A percentile compares a stretch with the other conserved stretches of the same genome.
phyloP scores from a whole-genome alignment of 2,329 filamentous ascomycete species.

The Pseudovirgaria hyperparasitica region DNA sequence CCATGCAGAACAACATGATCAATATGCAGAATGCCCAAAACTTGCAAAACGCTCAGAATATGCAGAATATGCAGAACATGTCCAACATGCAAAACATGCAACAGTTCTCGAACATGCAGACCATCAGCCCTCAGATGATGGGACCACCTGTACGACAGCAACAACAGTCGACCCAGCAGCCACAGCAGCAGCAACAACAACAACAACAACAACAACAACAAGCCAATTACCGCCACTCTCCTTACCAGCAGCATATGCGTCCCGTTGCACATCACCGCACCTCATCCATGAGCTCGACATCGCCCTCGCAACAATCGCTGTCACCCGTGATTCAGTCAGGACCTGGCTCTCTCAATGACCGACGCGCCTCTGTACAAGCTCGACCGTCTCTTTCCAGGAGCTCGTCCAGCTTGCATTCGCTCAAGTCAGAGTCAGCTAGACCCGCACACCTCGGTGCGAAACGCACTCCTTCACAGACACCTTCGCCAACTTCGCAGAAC shows the following conservation, averaged over 20 bases:
- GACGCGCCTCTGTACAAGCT: conserved; percentile 1
- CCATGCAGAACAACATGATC: no score
- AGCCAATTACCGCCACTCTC: conserved; percentile 8
- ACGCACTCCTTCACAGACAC: conserved; percentile 11
- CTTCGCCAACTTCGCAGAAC: no score
- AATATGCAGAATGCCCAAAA: conserved; percentile 6
- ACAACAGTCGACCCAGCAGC: conserved; percentile 13
- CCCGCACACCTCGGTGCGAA: conserved; percentile 12
- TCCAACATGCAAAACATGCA: conserved; percentile 21
- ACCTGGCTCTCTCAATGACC: conserved; percentile 4
- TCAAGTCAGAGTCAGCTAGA: background rate
- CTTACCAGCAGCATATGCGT: conserved; percentile 5
- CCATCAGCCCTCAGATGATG: conserved; percentile 17
- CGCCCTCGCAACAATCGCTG: background rate
- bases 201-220: conserved; percentile 13
- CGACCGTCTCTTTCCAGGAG: background rate
- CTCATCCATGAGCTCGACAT: background rate
- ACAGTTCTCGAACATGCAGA: conserved; percentile 25
- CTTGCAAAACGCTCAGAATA: background rate
- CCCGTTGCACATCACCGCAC: background rate
- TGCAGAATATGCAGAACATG: conserved; percentile 13
- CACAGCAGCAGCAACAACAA: conserved; percentile 9
- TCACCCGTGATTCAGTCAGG: conserved; percentile 3
- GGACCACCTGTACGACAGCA: conserved; percentile 21
- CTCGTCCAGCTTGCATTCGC: background rate